Base-by-base conservation (phyloP, 2,329 filamentous ascomycete genomes). In the Tolypocladium album region DNA sequence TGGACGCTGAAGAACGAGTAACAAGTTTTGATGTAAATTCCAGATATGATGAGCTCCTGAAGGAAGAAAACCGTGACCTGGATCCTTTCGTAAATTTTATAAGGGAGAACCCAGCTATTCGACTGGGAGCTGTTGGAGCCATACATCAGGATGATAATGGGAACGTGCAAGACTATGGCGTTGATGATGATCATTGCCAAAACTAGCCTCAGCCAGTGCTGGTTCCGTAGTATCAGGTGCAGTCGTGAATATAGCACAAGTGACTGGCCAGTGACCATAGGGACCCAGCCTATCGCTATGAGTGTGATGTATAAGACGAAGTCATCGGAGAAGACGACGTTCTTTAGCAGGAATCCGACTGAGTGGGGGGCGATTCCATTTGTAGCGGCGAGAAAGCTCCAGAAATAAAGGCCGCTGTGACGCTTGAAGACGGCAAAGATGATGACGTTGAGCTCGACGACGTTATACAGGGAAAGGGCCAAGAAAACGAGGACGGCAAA, bases 181-280 rank as follows among this genome's bases (percentile, higher is more conserved):
- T 85, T 79, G 63, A 75, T 67, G 58, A 85, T 76, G 60, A 88
- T 86, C 78, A 86, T 83, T 61, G 66, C 74, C 1, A 85, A 73
- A 0, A 83, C 78, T 11, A 75, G 74, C 4, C 75, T 75, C 0
- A 86, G 73, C 11, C 78, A 69, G 2, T 70, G 69, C 5, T 75
- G 58, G 74, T 82, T 79, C 22, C 76, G 76, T 3, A 83, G 72
- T 17, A 87, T 76, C 3, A 87, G 74, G 65, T 86, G 82, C 0
- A 87, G 76, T 2, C 84, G 78, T 2, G 83, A 86, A 71, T 83
- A 87, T 1, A 87, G 73, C 1, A 87, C 83, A 9, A 86, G 64
- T 0, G 79, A 79, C 66, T 86, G 82, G 0, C 83, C 84, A 3
- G 82, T 84, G 0, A 86, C 78, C 80, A 86, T 84, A 2, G 60